Base-by-base conservation (phyloP, 305 asterid species). In the Ruellia speciosa region DNA sequence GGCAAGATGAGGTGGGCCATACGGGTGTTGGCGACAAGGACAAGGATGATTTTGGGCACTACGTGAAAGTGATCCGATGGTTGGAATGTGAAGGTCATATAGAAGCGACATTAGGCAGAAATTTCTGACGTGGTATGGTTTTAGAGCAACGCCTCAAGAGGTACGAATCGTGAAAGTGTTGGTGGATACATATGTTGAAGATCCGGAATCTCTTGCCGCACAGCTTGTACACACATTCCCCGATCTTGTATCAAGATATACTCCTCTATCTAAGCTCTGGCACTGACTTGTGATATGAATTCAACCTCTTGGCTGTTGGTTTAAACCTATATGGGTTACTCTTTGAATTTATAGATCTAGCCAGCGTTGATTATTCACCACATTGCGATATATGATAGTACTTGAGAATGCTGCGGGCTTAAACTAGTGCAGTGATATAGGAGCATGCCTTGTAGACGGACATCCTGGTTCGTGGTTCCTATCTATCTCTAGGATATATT, bases 101-200 rank as follows among this genome's bases (percentile, higher is more conserved):
- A n/a, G n/a, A n/a, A n/a, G n/a, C 5, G 95, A 85, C 33, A 67
- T 90, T 41, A 68, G 97, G 59, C 86, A 81, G 78, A 87, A 87
- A 50, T 87, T 90, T 65, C 67, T 90, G 78, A 90, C 97, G 0
- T 90, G 97, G 97, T 90, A 90, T 75, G 81, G 96, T 75, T 55
- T 90, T 78, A 76, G 88, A 63, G 97, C 97, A 9, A 70, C 78
- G 0, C 64, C 84, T n/a, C 87, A 74, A 62, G 88, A 87, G 73
- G 80, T 77, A 14, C 65, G 88, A 34, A 54, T 90, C 16, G 95
- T 87, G 54, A 85, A 78, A 56, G 95, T 76, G 41, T 87, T 87
- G 34, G 70, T 87, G 0, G 95, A 84, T 58, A 77, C 88, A 1
- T 78, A 87, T 9, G 64, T 74, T 18, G 94, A 90, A 56, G 95